Evolutionary conservation across 2,329 filamentous ascomycete genomes (phyloP).

Genomic region (Paraphaeosphaeria sporulosa): DNA sequence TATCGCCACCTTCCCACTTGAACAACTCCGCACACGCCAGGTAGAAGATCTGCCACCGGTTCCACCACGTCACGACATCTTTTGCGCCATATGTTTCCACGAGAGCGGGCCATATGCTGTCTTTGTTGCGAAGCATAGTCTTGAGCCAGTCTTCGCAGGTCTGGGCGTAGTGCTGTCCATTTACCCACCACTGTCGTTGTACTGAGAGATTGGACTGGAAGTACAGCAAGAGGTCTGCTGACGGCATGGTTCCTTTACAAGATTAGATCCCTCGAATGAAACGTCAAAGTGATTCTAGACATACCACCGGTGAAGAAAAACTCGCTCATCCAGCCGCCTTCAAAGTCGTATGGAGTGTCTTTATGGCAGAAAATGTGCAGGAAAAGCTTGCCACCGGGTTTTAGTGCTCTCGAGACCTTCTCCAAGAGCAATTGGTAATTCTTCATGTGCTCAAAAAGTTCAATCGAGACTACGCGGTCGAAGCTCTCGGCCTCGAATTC

Average conservation of each 20-base stretch:
- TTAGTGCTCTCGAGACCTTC: constrained; percentile 67
- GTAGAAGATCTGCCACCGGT: constrained; percentile 77
- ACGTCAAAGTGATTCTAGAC: background rate
- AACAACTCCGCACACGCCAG: constrained; percentile 76
- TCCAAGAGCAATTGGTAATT: constrained; percentile 73
- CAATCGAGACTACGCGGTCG: constrained; percentile 73
- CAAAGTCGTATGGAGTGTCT: constrained; percentile 73
- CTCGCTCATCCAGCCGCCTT: constrained; percentile 76
- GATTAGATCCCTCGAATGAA: background rate
- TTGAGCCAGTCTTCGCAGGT: constrained; percentile 75
- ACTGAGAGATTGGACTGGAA: constrained; percentile 70
- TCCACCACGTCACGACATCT: constrained; percentile 68
- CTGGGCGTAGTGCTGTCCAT: constrained; percentile 71
- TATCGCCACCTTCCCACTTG: constrained; percentile 69
- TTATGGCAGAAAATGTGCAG: constrained; percentile 73
- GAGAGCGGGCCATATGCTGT: constrained; percentile 69
- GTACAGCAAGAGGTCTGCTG: constrained; percentile 69
- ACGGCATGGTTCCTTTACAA: constrained; percentile 61
- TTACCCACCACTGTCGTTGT: constrained; percentile 74
- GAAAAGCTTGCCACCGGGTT: constrained; percentile 71
- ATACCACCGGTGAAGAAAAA: constrained; percentile 78
- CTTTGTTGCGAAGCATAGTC: constrained; percentile 66
- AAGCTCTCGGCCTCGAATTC: constrained; percentile 66
- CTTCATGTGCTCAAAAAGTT: constrained; percentile 81
- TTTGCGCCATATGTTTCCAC: constrained; percentile 70